phyloP scores from a whole-genome alignment of 371 early-diverging fungal species.

The Dichotomocladium elegans region DNA sequence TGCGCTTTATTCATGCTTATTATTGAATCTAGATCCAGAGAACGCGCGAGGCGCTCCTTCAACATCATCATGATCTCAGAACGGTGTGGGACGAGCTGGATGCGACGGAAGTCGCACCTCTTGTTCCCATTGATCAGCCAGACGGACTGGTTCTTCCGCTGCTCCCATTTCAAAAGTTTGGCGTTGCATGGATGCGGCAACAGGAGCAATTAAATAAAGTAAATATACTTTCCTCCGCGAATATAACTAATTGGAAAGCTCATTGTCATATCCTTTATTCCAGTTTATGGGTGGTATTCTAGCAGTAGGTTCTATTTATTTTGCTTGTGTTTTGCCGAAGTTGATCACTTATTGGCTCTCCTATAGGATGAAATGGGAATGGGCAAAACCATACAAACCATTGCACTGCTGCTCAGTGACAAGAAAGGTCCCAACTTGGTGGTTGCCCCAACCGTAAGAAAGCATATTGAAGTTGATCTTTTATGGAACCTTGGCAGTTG shows the following conservation, averaged over 20 bases:
- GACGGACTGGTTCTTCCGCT: slow-evolving; percentile 66
- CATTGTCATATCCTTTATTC: not conserved
- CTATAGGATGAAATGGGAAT: slow-evolving; percentile 93
- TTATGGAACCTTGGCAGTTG: not conserved
- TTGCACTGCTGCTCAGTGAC: slow-evolving; percentile 74
- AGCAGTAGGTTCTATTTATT: slow-evolving; percentile 38
- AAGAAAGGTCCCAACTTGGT: slow-evolving; percentile 77
- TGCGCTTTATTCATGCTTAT: no score
- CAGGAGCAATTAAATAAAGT: slow-evolving; percentile 62
- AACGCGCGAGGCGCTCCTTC: slow-evolving; percentile 23
- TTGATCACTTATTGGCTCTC: not conserved
- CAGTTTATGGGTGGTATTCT: slow-evolving; percentile 82
- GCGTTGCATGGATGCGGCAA: slow-evolving; percentile 77
- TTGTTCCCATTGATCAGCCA: slow-evolving; percentile 66
- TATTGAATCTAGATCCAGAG: no score
- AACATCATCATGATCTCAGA: slow-evolving; percentile 59
- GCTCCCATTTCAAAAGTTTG: slow-evolving; percentile 87
- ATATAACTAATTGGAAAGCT: no score
- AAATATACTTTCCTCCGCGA: slow-evolving; percentile 3
- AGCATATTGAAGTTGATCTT: not conserved
- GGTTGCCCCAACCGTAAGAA: slow-evolving; percentile 71
- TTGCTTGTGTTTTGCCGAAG: not conserved
- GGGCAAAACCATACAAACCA: slow-evolving; percentile 98
- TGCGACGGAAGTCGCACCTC: slow-evolving; percentile 21
- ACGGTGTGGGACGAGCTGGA: slow-evolving; percentile 71